phyloP scores from a whole-genome alignment of 2,329 filamentous ascomycete species.

The Ophiognomonia clavigignenti-juglandacearum region DNA sequence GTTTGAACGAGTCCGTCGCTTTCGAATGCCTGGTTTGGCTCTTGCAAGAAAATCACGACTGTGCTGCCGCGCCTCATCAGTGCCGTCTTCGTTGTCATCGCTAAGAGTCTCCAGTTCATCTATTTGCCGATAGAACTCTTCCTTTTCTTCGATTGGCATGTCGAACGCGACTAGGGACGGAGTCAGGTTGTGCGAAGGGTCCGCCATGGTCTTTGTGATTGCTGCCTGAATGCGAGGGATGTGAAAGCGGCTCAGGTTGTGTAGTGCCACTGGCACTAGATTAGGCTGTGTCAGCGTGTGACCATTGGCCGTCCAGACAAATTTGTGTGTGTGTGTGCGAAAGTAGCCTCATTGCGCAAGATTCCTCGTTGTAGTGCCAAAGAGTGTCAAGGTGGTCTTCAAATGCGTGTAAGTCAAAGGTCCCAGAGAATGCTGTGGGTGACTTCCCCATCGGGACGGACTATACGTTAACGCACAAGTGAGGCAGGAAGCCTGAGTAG shows the following conservation, averaged over 20 bases:
- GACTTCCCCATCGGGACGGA: background rate
- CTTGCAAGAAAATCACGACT: conserved; percentile 21
- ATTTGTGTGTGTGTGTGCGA: too few species aligned
- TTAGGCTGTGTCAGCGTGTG: background rate
- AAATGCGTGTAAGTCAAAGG: background rate
- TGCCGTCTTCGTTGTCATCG: conserved; percentile 26
- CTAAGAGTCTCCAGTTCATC: conserved; percentile 22
- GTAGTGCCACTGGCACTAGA: background rate
- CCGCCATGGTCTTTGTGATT: background rate
- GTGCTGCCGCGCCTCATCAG: conserved; percentile 27
- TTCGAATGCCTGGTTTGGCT: background rate
- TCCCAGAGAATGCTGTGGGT: background rate
- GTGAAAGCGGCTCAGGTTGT: background rate
- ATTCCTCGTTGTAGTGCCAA: too few species aligned
- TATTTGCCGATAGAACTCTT: conserved; percentile 41
- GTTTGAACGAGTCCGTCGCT: conserved; percentile 1
- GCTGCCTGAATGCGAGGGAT: background rate
- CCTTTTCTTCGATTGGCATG: conserved; percentile 34
- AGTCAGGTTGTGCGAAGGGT: background rate
- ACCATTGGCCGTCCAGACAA: background rate
- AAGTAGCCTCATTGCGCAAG: too few species aligned
- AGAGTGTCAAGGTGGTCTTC: background rate
- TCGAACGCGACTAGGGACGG: background rate
- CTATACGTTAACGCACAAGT: too few species aligned
- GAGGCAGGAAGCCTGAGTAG: too few species aligned